Base-by-base conservation (phyloP, 2,329 filamentous ascomycete species). In the Moelleriella libera region DNA sequence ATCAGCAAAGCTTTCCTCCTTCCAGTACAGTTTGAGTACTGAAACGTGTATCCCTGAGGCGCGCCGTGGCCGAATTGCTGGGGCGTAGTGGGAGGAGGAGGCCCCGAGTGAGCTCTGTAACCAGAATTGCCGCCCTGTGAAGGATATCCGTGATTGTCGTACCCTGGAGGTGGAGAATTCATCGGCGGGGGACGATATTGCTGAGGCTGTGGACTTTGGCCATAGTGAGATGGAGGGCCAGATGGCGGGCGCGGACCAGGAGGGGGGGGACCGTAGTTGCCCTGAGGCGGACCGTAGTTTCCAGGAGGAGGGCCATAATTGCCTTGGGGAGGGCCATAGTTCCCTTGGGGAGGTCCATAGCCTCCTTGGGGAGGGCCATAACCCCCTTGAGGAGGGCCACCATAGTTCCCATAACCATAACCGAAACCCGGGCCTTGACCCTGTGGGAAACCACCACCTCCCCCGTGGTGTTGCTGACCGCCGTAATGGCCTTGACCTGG, bases 1-100 rank as follows among this genome's bases (percentile, higher is more conserved):
- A 88, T 85, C 48, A 88, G 67, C 48, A 88, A 67, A 6, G 84
- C 84, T 68, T 86, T 87, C 57, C 83, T 74, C 53, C 74, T 75
- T 46, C 84, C 84, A 6, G 78, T 82, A 62, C 84, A 88, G 60
- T 81, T 79, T 48, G 80, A 85, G 68, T 86, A 87, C 64, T 86
- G 80, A 68, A 85, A 88, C 6, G 74, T 80, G 61, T 87, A 87
- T 51, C 72, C 74, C 21, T 71, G 63, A 2, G 83, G 83, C 1
- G 83, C 83, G 50, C 83, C 83, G 53, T 81, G 74, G 45, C 82
- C 80, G 55, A 83, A 83, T 52, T 71, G 60, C 60, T 82, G 78
- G 6, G 69, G 63, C 2, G 63, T 66, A 4, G 64, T 60, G 0
- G 76, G 74, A 11, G 74, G 74, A 28, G 70, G 69, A 9, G 67